Conservation (phyloP, 306 rosid species). For the Prunus campanulata region DNA sequence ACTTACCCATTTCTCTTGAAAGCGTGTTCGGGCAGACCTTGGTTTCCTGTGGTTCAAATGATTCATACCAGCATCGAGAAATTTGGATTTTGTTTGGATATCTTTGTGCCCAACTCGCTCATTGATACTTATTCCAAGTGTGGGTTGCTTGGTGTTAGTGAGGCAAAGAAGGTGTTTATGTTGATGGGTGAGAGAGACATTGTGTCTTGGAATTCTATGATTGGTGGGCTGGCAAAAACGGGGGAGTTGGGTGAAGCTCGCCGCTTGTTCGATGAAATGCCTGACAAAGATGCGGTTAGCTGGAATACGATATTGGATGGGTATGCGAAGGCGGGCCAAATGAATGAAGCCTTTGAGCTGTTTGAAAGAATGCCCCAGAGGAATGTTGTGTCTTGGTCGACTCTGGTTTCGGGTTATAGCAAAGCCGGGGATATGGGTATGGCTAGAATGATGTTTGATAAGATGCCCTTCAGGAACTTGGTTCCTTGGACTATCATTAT, state of each 20-base stretch:
- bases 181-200: constrained; percentile 52
- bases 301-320: constrained; percentile 88
- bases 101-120: constrained; percentile 67
- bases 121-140: constrained; percentile 61
- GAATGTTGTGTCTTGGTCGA: constrained; percentile 76
- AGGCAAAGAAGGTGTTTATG: constrained; percentile 51
- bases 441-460: constrained; percentile 72
- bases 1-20: constrained; percentile 59
- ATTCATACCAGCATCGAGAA: constrained; percentile 64
- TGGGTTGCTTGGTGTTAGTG: constrained; percentile 45
- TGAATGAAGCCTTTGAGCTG: constrained; percentile 59
- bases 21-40: constrained; percentile 39
- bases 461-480: constrained; percentile 61
- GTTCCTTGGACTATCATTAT: constrained; percentile 79
- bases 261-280: constrained; percentile 69
- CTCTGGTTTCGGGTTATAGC: constrained; percentile 66
- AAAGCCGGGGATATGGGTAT: constrained; percentile 66
- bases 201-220: constrained; percentile 69
- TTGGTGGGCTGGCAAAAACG: constrained; percentile 53
- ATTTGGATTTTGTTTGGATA: constrained; percentile 50
- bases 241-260: constrained; percentile 49
- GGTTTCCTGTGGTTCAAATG: constrained; percentile 48
- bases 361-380: constrained; percentile 72
- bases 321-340: constrained; percentile 51
- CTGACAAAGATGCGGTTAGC: constrained; percentile 64